A percentile compares a stretch with the other conserved stretches of the same genome.
These are phyloP conservation scores for Yamagishiella unicocca DNA, from an alignment of 139 green algal genomes.

Conservation along the genomic window DNA sequence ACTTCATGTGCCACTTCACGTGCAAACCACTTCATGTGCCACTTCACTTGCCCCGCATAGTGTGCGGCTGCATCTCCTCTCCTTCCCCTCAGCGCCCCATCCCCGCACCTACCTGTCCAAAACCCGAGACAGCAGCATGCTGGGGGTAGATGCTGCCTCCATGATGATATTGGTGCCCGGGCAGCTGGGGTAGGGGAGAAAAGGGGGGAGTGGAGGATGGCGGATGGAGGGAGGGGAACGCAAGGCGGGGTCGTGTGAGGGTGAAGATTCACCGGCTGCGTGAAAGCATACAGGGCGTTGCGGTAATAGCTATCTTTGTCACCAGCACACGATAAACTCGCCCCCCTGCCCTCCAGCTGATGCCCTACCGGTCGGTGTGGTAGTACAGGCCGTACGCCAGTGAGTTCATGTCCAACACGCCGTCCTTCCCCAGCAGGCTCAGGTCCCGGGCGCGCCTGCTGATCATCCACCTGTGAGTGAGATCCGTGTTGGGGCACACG, in stretches of 20 bases:
- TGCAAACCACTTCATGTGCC: not conserved
- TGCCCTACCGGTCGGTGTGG: slow-evolving; percentile 37
- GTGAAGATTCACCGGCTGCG: not conserved
- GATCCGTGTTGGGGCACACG: too few relatives aligned
- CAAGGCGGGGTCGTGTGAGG: not conserved
- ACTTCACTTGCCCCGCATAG: too few relatives aligned
- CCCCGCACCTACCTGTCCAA: slow-evolving; percentile 30
- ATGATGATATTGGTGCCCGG: slow-evolving; percentile 22
- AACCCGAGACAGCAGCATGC: not conserved
- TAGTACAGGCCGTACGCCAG: slow-evolving; percentile 44
- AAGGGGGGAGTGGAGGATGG: not conserved
- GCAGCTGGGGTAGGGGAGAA: not conserved
- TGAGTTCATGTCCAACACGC: slow-evolving; percentile 12
- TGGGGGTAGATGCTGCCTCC: not conserved
- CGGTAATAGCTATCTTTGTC: not conserved
- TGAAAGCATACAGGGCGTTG: not conserved
- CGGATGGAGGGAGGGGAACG: not conserved
- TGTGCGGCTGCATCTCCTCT: too few relatives aligned
- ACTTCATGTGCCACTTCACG: not conserved
- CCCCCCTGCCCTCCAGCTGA: not conserved
- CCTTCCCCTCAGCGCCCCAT: too few relatives aligned
- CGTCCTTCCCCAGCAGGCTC: not conserved
- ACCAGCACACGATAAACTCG: not conserved
- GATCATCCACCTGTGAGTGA: slow-evolving; percentile 30
- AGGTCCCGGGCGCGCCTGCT: slow-evolving; percentile 30